Conservation (phyloP, 371 early-diverging fungal species). For the Mortierella sp. region DNA sequence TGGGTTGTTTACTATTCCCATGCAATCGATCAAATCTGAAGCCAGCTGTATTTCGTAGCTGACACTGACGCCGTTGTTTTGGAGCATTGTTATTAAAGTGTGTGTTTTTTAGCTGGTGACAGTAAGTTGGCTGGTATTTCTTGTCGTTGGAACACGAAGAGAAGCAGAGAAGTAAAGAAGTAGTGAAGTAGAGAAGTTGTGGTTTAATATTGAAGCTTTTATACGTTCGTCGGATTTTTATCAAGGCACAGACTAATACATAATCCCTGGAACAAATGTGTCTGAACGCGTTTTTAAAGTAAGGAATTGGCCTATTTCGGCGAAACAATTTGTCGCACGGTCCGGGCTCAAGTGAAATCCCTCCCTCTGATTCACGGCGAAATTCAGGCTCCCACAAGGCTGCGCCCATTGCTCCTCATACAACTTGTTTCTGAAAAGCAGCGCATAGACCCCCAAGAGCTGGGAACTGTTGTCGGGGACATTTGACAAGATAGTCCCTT, state of each 20-base stretch:
- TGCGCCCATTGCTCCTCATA: too few relatives aligned
- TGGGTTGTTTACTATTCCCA: neutral
- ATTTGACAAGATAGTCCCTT: neutral
- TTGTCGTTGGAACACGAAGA: too few relatives aligned
- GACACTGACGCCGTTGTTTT: neutral
- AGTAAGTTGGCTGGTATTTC: too few relatives aligned
- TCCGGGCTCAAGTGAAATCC: neutral
- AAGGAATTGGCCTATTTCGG: neutral
- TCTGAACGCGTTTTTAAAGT: neutral
- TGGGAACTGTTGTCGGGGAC: conserved; percentile 1
- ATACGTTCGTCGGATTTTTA: too few relatives aligned
- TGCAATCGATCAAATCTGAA: conserved; percentile 4
- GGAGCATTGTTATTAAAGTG: neutral
- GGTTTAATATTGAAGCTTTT: too few relatives aligned
- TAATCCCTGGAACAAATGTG: neutral
- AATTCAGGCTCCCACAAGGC: neutral
- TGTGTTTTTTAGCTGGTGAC: neutral
- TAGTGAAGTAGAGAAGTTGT: too few relatives aligned
- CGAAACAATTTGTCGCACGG: conserved; percentile 7
- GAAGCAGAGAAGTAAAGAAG: too few relatives aligned
- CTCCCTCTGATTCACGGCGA: conserved; percentile 2
- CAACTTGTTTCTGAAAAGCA: too few relatives aligned
- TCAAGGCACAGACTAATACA: too few relatives aligned
- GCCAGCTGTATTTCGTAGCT: conserved; percentile 3
- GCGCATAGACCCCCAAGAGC: neutral